Evolutionary conservation across 768 basidiomycete species (phyloP), one percentile per base, ranked within the genome.

Genomic region (Lactarius evosmus): DNA sequence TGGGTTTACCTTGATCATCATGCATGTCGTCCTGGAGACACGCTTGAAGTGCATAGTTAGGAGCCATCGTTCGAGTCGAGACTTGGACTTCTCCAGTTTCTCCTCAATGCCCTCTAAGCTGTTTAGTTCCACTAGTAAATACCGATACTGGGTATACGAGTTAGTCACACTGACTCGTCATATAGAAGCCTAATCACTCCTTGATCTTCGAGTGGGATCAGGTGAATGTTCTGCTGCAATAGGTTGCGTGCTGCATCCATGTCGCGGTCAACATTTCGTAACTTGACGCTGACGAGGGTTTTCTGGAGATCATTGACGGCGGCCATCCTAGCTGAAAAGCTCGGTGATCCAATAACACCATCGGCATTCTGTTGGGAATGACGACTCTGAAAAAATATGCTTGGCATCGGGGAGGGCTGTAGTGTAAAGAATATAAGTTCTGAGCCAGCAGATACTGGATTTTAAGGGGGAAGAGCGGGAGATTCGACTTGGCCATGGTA

Each of bases 1-100:
- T 17, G 2, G 8, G 7, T 74, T 75, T 2, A 72, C 75, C 32
- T 29, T 61, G 29, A 72, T 70, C 5, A 77, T 76, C 51, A 70
- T 74, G 17, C 50, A 58, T 9, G 72, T 76, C 32, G 44, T 66
- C 29, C 55, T 62, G 11, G 56, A 32, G 14, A 41, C 40, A 56
- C 56, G 40, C 25, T 56, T 27, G 33, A 30, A 56, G 30, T 41
- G 25, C 33, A 29, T 36, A 12, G 16, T 36, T 5, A 25, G 56
- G 25, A 56, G 1, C 25, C 29, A 36, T 36, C 40, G 14, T 33
- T 19, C 11, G n/a, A 25, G 16, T 32, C 29, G 51, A 32, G 19
- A 52, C 29, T 30, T 52, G 16, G 30, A 4, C 27, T 30, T 52
- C 30, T 52, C 29, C 19, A 52, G 29, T 52, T 22, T 32, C 29